Conservation (phyloP, 1,139 yeast species). For the Candida labiduridarum region DNA sequence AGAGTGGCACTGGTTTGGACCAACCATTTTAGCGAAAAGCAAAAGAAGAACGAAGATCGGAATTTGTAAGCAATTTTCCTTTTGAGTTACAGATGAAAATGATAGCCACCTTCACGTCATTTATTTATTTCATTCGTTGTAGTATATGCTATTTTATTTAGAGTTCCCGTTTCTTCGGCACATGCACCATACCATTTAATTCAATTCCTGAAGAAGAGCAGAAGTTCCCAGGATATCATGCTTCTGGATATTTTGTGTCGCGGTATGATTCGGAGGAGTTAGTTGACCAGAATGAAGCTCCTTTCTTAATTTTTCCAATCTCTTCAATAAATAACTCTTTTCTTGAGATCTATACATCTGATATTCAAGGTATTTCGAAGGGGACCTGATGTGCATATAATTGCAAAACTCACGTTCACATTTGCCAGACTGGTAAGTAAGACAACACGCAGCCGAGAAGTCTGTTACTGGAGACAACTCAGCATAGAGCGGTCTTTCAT, state of each 20-base stretch:
- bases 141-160: no score
- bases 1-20: no score
- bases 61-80: neutral
- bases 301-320: constrained; percentile 11
- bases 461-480: constrained; percentile 78
- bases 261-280: no score
- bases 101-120: neutral
- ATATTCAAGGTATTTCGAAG: constrained; percentile 28
- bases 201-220: neutral
- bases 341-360: constrained; percentile 29
- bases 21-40: no score
- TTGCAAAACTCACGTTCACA: constrained; percentile 88
- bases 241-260: no score
- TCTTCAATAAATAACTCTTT: constrained; percentile 25
- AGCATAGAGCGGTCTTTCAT: constrained; percentile 76
- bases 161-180: no score
- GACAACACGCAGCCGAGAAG: constrained; percentile 74
- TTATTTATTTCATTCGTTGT: neutral
- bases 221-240: neutral
- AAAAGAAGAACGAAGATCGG: no score
- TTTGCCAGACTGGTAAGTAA: constrained; percentile 60
- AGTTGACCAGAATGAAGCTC: neutral
- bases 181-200: neutral
- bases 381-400: constrained; percentile 77
- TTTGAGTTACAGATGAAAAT: neutral